A percentile compares a stretch with the other conserved stretches of the same genome.
phyloP scores from a whole-genome alignment of 2,329 filamentous ascomycete species.

The Alternaria tenuissima region DNA sequence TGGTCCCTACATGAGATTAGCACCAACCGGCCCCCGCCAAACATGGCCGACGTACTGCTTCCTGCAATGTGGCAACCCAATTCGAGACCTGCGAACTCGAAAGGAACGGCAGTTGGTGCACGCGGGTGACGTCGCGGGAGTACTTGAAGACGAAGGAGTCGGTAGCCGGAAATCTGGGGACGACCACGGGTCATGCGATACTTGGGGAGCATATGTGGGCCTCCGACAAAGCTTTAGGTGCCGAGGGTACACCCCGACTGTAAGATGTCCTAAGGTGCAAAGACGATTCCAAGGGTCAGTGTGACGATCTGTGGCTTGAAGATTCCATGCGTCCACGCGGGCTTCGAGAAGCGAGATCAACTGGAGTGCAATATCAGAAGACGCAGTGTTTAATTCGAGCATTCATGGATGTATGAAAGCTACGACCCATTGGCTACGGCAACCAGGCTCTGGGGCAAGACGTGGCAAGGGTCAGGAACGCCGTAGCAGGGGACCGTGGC shows the following conservation, averaged over 20 bases:
- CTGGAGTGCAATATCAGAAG: constrained; percentile 42
- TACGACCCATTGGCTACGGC: constrained; percentile 34
- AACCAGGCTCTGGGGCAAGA: constrained; percentile 26
- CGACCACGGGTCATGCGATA: constrained; percentile 46
- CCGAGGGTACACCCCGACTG: constrained; percentile 43
- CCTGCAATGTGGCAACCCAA: constrained; percentile 8
- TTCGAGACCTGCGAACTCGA: not conserved
- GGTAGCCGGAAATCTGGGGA: constrained; percentile 38
- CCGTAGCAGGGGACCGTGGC: constrained; percentile 4
- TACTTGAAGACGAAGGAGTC: constrained; percentile 26
- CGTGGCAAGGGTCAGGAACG: constrained; percentile 19
- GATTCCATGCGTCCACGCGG: constrained; percentile 49
- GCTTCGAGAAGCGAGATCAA: constrained; percentile 52
- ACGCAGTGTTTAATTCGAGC: constrained; percentile 42
- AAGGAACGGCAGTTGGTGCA: constrained; percentile 4
- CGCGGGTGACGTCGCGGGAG: constrained; percentile 10
- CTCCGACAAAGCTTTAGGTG: constrained; percentile 41
- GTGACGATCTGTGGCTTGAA: constrained; percentile 47
- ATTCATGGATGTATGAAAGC: constrained; percentile 26
- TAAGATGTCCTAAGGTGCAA: constrained; percentile 37
- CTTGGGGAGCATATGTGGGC: constrained; percentile 48
- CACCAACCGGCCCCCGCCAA: constrained; percentile 4
- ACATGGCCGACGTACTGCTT: constrained; percentile 13
- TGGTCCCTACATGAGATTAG: constrained; percentile 16
- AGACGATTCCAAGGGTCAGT: constrained; percentile 35